A percentile compares a stretch with the other conserved stretches of the same genome.
Conservation (phyloP, 495 filamentous ascomycete species). For the Xylaria nigripes region DNA sequence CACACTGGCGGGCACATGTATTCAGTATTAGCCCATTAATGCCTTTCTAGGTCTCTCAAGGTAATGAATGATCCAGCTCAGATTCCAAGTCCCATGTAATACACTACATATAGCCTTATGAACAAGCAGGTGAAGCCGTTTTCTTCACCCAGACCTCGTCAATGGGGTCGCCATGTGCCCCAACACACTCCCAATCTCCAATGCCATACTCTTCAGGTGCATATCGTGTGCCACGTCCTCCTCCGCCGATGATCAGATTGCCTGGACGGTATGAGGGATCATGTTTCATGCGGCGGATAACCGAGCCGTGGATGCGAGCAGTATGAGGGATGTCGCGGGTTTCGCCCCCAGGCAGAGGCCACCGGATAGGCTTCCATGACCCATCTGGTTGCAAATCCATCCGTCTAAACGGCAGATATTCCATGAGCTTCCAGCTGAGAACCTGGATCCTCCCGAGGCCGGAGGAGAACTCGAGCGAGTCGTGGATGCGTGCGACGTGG, state of each 20-base stretch:
- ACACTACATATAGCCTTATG: neutral
- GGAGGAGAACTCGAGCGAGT: slow-evolving; percentile 61
- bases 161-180: slow-evolving; percentile 54
- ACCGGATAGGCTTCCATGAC: slow-evolving; percentile 72
- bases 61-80: no score
- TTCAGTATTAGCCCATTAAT: no score
- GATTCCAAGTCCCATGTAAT: no score
- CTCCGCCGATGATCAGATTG: slow-evolving; percentile 74
- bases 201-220: slow-evolving; percentile 58
- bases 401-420: slow-evolving; percentile 74
- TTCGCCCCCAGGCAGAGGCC: slow-evolving; percentile 74
- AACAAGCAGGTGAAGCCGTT: neutral
- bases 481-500: slow-evolving; percentile 60
- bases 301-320: slow-evolving; percentile 64
- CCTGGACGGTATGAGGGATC: slow-evolving; percentile 64
- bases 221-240: slow-evolving; percentile 53
- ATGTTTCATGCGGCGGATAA: slow-evolving; percentile 62
- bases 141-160: slow-evolving; percentile 53
- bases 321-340: slow-evolving; percentile 69
- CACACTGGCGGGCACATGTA: no score
- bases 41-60: no score
- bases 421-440: slow-evolving; percentile 73
- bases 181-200: slow-evolving; percentile 64
- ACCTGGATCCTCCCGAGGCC: slow-evolving; percentile 53
- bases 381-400: slow-evolving; percentile 72